Base-by-base conservation (phyloP, 176 grass and related monocot species). In the Dendrocalamus sinicus region DNA sequence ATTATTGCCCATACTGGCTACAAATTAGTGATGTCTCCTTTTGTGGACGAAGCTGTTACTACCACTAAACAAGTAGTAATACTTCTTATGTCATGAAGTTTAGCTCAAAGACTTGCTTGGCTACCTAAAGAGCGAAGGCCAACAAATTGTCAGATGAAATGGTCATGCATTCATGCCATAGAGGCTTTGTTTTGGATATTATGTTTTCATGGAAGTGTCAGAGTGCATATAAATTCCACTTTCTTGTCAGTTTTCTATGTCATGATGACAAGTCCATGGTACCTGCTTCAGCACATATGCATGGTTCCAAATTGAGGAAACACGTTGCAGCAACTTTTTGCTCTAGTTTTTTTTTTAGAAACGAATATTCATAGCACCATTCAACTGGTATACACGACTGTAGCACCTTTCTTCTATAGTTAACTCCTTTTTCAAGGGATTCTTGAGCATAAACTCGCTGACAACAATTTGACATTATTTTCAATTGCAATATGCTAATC, bases 1-100 rank as follows among this genome's bases (percentile, higher is more conserved):
- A 78, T 15, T 60, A 54, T 47, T 68, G 13, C 52, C 11, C 45
- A 58, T 43, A 48, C 70, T 47, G 17, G 75, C 63, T 48, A 76
- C 52, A 65, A 71, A 65, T 79, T 79, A 54, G 51, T 80, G 74
- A 74, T 52, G 67, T 16, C 28, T 73, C 7, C 8, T 90, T 81
- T 75, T 88, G 22, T 80, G 53, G 50, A 46, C 50, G 65, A 76
- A 76, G 22, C 61, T 84, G 44, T 70, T 80, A 73, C 26, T 51
- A 55, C 59, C 35, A 4, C 28, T 79, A 79, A 63, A 90, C 52
- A 63, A 73, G 35, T 81, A 12, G 26, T 20, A 44, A 2, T 53
- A 16, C 35, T 45, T 57, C 8, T n/a, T 47, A 52, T 46, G 55
- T 70, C 79, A 23, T 74, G 9, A 87, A 62, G n/a, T 53, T 46